A percentile compares a stretch with the other conserved stretches of the same genome.
These are phyloP conservation scores for Gillenia trifoliata DNA, from an alignment of 306 rosid genomes.

Conservation along the genomic window DNA sequence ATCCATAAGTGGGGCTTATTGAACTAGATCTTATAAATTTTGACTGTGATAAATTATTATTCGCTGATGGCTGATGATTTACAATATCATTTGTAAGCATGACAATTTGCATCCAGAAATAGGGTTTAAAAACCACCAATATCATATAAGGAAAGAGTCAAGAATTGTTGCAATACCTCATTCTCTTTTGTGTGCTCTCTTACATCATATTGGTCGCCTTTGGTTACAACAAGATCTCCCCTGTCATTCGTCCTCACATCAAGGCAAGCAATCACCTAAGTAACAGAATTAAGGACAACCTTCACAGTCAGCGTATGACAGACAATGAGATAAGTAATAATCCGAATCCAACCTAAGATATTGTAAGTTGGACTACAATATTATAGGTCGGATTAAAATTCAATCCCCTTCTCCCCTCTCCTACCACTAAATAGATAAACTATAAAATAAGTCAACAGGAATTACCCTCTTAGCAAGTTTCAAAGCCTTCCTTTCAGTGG, in stretches of 20 bases:
- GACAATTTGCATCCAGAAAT: background rate
- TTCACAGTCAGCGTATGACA: background rate
- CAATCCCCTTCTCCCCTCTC: background rate
- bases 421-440: background rate
- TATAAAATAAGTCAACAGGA: background rate
- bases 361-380: no score
- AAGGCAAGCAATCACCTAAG: conserved; percentile 93
- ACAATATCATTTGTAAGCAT: background rate
- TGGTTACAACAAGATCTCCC: conserved; percentile 97
- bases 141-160: background rate
- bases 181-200: conserved; percentile 84
- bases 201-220: conserved; percentile 96
- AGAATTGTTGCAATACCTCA: conserved; percentile 52
- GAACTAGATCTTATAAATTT: background rate
- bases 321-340: background rate
- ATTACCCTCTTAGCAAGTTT: conserved; percentile 91
- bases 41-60: background rate
- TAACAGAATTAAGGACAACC: conserved; percentile 1
- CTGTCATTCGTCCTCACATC: conserved; percentile 93
- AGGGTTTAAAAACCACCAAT: background rate
- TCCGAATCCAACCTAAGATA: background rate
- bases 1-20: background rate
- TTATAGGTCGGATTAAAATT: background rate
- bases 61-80: background rate
- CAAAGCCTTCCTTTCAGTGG: conserved; percentile 63